A percentile compares a stretch with the other conserved stretches of the same genome.
Conservation (phyloP, 306 rosid species). For the Cucurbita pepo region DNA sequence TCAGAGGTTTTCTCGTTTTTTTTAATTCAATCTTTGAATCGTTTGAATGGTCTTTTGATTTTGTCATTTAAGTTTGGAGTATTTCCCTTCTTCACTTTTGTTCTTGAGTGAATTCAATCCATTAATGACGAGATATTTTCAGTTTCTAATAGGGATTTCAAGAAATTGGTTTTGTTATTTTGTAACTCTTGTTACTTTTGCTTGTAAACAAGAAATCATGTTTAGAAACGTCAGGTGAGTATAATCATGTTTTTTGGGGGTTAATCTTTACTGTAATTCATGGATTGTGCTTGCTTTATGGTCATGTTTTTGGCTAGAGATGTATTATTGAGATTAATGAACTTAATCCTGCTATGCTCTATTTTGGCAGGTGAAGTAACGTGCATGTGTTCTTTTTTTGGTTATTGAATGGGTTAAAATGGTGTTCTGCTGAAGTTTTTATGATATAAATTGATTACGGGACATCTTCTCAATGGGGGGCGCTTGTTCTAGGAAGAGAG, state of each 20-base stretch:
- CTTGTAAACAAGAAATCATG: background rate
- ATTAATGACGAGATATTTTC: background rate
- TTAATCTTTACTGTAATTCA: background rate
- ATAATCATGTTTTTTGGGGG: background rate
- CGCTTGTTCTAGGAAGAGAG: conserved; percentile 84
- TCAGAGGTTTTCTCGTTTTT: background rate
- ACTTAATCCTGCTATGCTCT: conserved; percentile 16
- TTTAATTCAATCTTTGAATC: background rate
- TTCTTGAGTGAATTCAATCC: background rate
- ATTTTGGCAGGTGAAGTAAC: conserved; percentile 23
- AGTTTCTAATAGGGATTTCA: background rate
- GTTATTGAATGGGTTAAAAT: conserved; percentile 22
- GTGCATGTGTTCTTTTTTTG: conserved; percentile 18
- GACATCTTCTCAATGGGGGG: conserved; percentile 65
- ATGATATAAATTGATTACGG: conserved; percentile 19
- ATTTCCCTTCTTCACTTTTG: background rate
- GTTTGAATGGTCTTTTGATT: background rate
- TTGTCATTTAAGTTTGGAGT: background rate
- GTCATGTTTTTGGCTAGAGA: background rate
- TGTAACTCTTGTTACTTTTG: background rate
- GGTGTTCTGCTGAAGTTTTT: conserved; percentile 25
- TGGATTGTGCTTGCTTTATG: background rate
- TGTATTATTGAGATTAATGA: conserved; percentile 5
- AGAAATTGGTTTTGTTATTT: background rate
- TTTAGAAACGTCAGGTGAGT: background rate